Percentiles rank a stretch among this genome's conserved stretches.
These are phyloP conservation scores for Phytophthora uliginosa DNA, from an alignment of 352 stramenopile genomes.

Conservation along the genomic window DNA sequence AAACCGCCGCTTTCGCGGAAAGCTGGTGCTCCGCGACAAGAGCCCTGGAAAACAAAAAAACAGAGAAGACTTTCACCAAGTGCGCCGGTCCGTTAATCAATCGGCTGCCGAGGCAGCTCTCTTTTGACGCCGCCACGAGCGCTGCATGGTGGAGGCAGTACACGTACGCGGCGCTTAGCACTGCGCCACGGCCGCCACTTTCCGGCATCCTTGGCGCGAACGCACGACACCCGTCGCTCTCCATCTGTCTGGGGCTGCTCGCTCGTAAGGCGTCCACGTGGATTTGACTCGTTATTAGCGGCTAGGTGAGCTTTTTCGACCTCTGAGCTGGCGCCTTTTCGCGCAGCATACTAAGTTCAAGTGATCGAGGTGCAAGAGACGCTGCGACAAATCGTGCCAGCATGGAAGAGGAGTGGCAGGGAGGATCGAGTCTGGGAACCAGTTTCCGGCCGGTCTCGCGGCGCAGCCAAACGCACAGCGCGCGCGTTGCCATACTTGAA, in stretches of 20 bases:
- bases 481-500: constrained; percentile 38
- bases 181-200: not conserved
- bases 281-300: constrained; percentile 27
- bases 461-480: constrained; percentile 8
- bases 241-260: constrained; percentile 33
- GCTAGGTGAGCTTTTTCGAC: not conserved
- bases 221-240: constrained; percentile 10
- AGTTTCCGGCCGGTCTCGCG: constrained; percentile 29
- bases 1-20: not conserved
- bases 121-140: not conserved
- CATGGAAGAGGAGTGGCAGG: constrained; percentile 41
- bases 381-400: constrained; percentile 40
- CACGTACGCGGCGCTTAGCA: not conserved
- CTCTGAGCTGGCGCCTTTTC: constrained; percentile 40
- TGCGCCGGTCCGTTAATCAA: not conserved
- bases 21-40: constrained; percentile 1
- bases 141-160: not conserved
- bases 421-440: constrained; percentile 35
- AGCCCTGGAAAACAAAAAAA: constrained; percentile 1
- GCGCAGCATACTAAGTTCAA: constrained; percentile 20
- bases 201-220: constrained; percentile 2
- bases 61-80: not conserved
- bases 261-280: constrained; percentile 38
- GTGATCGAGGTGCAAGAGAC: constrained; percentile 28
- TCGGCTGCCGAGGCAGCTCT: not conserved